Evolutionary conservation across 2,329 filamentous ascomycete genomes (phyloP).

Genomic region (Ophiostoma sp.): DNA sequence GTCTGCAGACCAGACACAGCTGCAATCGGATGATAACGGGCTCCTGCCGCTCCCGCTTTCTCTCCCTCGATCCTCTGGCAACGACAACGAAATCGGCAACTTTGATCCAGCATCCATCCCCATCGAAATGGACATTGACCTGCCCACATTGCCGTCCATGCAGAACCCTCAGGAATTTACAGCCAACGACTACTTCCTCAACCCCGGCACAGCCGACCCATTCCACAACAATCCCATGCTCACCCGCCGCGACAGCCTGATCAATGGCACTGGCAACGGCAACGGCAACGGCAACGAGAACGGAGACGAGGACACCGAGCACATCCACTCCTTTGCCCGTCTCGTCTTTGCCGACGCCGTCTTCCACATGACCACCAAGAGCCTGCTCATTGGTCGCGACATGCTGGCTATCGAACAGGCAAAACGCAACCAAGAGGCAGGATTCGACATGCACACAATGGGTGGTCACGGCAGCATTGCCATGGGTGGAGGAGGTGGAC

Average conservation of each 20-base stretch:
- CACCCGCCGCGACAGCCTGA: neutral
- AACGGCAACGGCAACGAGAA: conserved; percentile 30
- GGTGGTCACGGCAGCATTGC: neutral
- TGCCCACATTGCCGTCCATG: neutral
- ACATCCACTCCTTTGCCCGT: conserved; percentile 57
- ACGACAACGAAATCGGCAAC: too few relatives aligned
- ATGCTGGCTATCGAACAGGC: conserved; percentile 59
- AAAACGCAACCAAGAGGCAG: conserved; percentile 34
- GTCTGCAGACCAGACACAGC: too few relatives aligned
- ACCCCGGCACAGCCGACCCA: neutral
- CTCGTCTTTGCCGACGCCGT: conserved; percentile 73
- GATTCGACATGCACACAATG: neutral
- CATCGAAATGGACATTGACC: neutral
- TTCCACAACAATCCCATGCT: neutral
- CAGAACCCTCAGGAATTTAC: too few relatives aligned
- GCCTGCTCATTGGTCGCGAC: conserved; percentile 72
- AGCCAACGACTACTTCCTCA: neutral
- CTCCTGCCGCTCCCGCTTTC: too few relatives aligned
- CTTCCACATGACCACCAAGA: conserved; percentile 76
- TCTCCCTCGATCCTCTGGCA: too few relatives aligned
- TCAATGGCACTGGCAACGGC: neutral
- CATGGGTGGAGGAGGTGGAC: neutral
- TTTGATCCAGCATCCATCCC: too few relatives aligned
- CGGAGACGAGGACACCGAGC: conserved; percentile 29
- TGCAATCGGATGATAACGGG: too few relatives aligned